phyloP scores from a whole-genome alignment of 108 stramenopile genomes.

The Nitzschia palea region DNA sequence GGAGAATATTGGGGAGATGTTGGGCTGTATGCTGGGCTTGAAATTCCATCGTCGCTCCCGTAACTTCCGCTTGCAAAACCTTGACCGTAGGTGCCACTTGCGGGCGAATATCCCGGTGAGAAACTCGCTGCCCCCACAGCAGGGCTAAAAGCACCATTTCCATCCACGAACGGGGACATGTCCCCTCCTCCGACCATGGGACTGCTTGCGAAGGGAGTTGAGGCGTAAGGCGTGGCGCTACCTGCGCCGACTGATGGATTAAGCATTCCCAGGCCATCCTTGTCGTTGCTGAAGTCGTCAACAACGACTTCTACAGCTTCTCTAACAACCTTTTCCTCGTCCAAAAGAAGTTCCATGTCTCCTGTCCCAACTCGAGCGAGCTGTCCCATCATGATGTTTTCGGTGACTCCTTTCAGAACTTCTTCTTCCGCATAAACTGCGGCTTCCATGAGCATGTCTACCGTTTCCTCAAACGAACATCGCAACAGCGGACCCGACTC shows the following conservation, averaged over 20 bases:
- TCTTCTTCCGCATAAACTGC: conserved; percentile 94
- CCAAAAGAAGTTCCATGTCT: conserved; percentile 92
- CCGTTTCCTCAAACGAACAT: conserved; percentile 98
- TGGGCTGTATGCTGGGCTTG: conserved; percentile 44
- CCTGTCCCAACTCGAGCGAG: conserved; percentile 94
- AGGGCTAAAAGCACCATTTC: conserved; percentile 79
- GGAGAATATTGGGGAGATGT: conserved; percentile 83
- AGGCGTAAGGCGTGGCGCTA: conserved; percentile 67
- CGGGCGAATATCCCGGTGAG: conserved; percentile 79
- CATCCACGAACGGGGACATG: conserved; percentile 69
- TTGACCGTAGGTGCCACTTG: conserved; percentile 62
- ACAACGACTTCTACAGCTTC: conserved; percentile 90
- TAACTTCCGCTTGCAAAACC: conserved; percentile 79
- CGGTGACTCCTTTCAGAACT: conserved; percentile 93
- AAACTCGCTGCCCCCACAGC: conserved; percentile 74
- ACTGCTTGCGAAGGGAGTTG: conserved; percentile 73
- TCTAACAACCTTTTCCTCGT: conserved; percentile 91
- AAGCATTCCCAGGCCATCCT: conserved; percentile 55
- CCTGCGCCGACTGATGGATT: conserved; percentile 44
- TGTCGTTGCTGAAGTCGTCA: conserved; percentile 72
- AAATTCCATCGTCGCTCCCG: conserved; percentile 47
- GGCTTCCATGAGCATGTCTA: conserved; percentile 98
- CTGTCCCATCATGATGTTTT: conserved; percentile 99
- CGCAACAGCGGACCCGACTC: conserved; percentile 95
- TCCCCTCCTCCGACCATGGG: conserved; percentile 66